Evolutionary conservation across 768 basidiomycete genomes (phyloP).

Genomic region (Kwoniella sp.): DNA sequence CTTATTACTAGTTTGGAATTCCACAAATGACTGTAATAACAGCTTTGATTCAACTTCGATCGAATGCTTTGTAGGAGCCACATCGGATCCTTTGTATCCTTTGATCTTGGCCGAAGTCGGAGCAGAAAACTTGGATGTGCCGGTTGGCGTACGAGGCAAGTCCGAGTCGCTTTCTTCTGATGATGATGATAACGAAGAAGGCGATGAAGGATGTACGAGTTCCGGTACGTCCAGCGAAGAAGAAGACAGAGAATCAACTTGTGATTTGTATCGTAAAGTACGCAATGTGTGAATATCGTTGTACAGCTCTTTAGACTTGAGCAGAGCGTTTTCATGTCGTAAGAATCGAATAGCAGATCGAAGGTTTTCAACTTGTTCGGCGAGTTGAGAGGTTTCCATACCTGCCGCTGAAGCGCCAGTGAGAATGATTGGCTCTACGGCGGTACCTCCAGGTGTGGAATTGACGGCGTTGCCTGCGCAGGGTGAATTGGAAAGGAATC

Average conservation of each 20-base stretch:
- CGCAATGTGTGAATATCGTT: slow-evolving; percentile 76
- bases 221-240: slow-evolving; percentile 42
- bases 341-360: slow-evolving; percentile 88
- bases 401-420: slow-evolving; percentile 66
- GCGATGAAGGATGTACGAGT: slow-evolving; percentile 63
- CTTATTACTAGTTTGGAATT: slow-evolving; percentile 75
- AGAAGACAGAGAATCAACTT: not conserved
- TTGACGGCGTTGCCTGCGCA: not conserved
- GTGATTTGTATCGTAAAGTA: slow-evolving; percentile 58
- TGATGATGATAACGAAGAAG: slow-evolving; percentile 64
- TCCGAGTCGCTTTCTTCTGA: slow-evolving; percentile 23
- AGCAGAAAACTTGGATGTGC: slow-evolving; percentile 7
- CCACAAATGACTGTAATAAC: slow-evolving; percentile 84
- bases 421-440: slow-evolving; percentile 64
- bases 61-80: slow-evolving; percentile 57
- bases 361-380: slow-evolving; percentile 93
- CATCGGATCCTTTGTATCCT: not conserved
- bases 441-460: slow-evolving; percentile 46
- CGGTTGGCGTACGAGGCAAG: slow-evolving; percentile 11
- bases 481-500: not conserved
- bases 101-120: not conserved
- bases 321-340: slow-evolving; percentile 87
- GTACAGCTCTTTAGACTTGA: slow-evolving; percentile 89
- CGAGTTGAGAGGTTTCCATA: slow-evolving; percentile 79
- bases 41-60: slow-evolving; percentile 80